Evolutionary conservation across 2,329 filamentous ascomycete genomes (phyloP).

Genomic region (Rosellinia necatrix): DNA sequence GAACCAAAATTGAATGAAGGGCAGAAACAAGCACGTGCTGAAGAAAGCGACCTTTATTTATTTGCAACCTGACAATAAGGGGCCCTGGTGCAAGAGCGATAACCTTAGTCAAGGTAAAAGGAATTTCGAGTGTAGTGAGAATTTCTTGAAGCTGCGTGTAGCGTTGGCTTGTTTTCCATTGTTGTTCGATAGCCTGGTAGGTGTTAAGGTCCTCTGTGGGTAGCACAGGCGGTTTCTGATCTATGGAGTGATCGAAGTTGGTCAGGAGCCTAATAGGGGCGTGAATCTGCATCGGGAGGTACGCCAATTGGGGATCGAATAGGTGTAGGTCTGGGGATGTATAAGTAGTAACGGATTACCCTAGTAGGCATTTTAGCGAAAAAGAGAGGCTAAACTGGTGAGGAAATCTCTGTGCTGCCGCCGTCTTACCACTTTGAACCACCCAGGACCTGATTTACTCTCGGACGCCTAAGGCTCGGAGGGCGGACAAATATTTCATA

Average conservation of each 20-base stretch:
- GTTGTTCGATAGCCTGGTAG: constrained; percentile 16
- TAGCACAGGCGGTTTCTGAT: no score
- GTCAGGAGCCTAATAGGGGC: neutral
- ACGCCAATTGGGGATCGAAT: neutral
- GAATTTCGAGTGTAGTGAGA: constrained; percentile 16
- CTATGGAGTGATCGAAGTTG: neutral
- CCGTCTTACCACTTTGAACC: constrained; percentile 20
- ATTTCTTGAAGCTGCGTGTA: constrained; percentile 18
- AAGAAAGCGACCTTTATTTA: constrained; percentile 9
- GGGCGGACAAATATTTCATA: constrained; percentile 14
- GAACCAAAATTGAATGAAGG: neutral
- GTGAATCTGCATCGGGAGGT: neutral
- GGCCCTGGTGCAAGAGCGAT: constrained; percentile 24
- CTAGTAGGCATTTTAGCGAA: neutral
- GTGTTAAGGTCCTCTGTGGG: constrained; percentile 10
- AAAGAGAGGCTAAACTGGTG: neutral
- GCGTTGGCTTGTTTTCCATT: constrained; percentile 24
- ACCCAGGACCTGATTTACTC: neutral
- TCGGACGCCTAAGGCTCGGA: neutral
- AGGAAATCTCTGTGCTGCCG: neutral
- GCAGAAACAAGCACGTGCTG: constrained; percentile 6
- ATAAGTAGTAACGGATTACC: neutral
- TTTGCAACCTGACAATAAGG: constrained; percentile 10
- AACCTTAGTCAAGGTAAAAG: constrained; percentile 23
- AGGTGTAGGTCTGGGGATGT: neutral